These are phyloP conservation scores for Auriscalpium microsporum DNA, from an alignment of 768 basidiomycete species.

Conservation along the genomic window DNA sequence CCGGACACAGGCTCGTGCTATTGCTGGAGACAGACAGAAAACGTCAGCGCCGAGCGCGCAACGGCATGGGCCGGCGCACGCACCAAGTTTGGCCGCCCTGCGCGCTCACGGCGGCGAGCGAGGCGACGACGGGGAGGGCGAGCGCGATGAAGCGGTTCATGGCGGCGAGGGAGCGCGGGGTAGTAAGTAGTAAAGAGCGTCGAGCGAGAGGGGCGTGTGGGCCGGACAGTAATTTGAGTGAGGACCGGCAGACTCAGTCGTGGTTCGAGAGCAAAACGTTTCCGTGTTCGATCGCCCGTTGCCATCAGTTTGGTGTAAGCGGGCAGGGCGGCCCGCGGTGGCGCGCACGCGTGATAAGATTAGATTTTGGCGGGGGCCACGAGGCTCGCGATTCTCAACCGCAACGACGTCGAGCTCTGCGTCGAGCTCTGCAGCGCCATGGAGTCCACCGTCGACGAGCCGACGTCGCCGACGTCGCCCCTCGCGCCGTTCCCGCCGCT, in stretches of 20 bases:
- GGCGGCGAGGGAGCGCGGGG: not conserved
- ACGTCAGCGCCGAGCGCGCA: not conserved
- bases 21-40: constrained; percentile 23
- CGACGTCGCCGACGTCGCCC: constrained; percentile 34
- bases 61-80: not conserved
- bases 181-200: not conserved
- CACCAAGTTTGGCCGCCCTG: constrained; percentile 18
- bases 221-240: not conserved
- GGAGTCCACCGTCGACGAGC: not conserved
- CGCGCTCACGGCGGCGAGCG: constrained; percentile 12
- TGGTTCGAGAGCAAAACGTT: not conserved
- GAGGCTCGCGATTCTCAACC: no score
- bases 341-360: no score
- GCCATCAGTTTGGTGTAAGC: no score
- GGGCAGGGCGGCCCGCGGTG: no score
- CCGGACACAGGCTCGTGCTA: constrained; percentile 27
- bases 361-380: no score
- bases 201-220: not conserved
- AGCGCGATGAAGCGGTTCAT: not conserved
- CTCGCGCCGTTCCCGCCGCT: constrained; percentile 35
- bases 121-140: not conserved
- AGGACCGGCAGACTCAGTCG: not conserved
- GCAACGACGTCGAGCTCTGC: no score
- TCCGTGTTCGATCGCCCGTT: no score
- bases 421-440: no score